Percentiles rank a stretch among this genome's conserved stretches.
Conservation (phyloP, 2,329 filamentous ascomycete genomes). For the Fusarium sp. region DNA sequence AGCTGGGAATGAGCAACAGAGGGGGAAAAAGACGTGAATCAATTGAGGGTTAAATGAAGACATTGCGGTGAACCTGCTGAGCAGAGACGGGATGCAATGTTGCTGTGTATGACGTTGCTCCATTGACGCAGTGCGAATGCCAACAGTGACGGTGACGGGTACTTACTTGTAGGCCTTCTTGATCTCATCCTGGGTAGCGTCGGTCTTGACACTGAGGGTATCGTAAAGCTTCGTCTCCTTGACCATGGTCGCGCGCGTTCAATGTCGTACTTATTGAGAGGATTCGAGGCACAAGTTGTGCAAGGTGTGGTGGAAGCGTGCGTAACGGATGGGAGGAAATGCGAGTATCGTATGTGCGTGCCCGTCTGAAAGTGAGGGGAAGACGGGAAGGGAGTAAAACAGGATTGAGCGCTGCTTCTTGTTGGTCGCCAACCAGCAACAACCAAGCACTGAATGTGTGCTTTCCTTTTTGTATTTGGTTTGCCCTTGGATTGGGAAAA, state of each 20-base stretch:
- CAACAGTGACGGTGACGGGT: slow-evolving; percentile 3
- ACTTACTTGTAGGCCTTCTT: slow-evolving; percentile 92
- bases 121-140: not conserved
- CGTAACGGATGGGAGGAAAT: not conserved
- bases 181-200: slow-evolving; percentile 89
- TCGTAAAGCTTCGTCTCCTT: slow-evolving; percentile 97
- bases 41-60: not conserved
- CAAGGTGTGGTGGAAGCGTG: slow-evolving; percentile 16
- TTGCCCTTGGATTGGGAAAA: not conserved
- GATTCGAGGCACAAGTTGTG: slow-evolving; percentile 1
- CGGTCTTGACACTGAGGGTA: slow-evolving; percentile 77
- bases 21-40: not conserved
- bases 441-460: slow-evolving; percentile 22
- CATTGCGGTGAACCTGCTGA: not conserved
- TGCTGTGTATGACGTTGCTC: not conserved
- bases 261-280: slow-evolving; percentile 11
- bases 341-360: slow-evolving; percentile 6
- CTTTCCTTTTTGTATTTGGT: slow-evolving; percentile 7
- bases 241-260: slow-evolving; percentile 70
- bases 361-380: slow-evolving; percentile 15
- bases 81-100: not conserved
- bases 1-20: not conserved
- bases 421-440: slow-evolving; percentile 13
- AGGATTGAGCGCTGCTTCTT: slow-evolving; percentile 17
- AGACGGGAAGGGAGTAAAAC: slow-evolving; percentile 4